These are phyloP conservation scores for Ensete glaucum DNA, from an alignment of 176 grass and related monocot genomes.

Conservation along the genomic window DNA sequence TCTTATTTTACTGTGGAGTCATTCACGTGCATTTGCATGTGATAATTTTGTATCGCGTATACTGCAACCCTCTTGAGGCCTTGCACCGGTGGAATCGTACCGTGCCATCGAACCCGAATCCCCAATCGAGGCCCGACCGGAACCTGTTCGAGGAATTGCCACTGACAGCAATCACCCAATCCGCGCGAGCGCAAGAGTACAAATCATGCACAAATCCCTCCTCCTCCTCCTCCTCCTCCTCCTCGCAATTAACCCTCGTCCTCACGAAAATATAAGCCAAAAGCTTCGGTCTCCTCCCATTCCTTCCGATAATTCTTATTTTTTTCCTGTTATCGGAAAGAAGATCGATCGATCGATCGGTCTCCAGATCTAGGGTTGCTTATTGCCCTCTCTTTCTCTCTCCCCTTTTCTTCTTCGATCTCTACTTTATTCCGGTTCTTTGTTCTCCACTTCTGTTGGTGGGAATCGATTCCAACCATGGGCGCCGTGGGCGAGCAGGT, in stretches of 20 bases:
- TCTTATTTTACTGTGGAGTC: too few species aligned
- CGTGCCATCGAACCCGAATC: too few species aligned
- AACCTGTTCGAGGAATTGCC: too few species aligned
- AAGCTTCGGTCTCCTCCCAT: not conserved
- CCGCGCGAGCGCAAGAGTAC: too few species aligned
- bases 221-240: not conserved
- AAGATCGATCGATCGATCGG: slow-evolving; percentile 4
- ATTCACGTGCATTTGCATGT: too few species aligned
- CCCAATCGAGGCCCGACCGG: too few species aligned
- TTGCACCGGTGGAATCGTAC: too few species aligned
- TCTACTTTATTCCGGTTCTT: not conserved
- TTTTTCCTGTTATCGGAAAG: slow-evolving; percentile 37
- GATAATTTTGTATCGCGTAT: too few species aligned
- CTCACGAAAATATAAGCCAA: not conserved
- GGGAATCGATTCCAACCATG: slow-evolving; percentile 25
- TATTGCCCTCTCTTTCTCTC: not conserved
- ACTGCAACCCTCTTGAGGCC: too few species aligned
- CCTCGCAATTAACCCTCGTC: not conserved
- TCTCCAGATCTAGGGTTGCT: slow-evolving; percentile 62
- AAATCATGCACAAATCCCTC: too few species aligned
- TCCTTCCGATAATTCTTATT: slow-evolving; percentile 38
- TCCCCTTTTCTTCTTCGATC: not conserved
- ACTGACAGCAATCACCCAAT: too few species aligned
- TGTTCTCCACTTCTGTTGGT: not conserved
- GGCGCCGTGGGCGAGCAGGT: slow-evolving; percentile 35